A percentile compares a stretch with the other conserved stretches of the same genome.
These are phyloP conservation scores for Rosa chinensis DNA, from an alignment of 306 rosid genomes.

Conservation along the genomic window DNA sequence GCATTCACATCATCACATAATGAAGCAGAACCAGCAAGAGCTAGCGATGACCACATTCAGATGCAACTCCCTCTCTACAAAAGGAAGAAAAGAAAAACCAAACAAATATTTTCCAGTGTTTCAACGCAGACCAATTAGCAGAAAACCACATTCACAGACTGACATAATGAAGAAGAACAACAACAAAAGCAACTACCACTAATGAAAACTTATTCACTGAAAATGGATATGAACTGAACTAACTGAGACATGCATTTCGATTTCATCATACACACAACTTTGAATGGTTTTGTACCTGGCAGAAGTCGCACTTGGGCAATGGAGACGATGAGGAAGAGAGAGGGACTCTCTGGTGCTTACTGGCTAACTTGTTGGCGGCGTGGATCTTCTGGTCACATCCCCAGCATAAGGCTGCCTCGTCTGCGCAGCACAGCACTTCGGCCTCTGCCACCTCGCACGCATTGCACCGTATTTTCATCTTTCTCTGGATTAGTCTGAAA, in stretches of 20 bases:
- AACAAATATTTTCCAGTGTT: too few relatives aligned
- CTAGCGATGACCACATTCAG: neutral
- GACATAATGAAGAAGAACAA: neutral
- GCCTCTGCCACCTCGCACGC: conserved; percentile 91
- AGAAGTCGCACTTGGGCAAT: conserved; percentile 56
- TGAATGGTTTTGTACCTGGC: neutral
- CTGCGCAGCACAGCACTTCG: conserved; percentile 67
- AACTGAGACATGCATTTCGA: neutral
- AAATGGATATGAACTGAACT: neutral
- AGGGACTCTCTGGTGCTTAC: conserved; percentile 78
- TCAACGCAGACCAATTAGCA: neutral
- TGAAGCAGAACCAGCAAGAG: neutral
- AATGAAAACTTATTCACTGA: too few relatives aligned
- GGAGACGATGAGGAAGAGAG: conserved; percentile 46
- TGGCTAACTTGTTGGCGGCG: conserved; percentile 72
- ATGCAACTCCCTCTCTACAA: neutral
- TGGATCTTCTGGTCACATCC: conserved; percentile 74
- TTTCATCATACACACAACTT: neutral
- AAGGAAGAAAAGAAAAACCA: too few relatives aligned
- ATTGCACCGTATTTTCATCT: conserved; percentile 95
- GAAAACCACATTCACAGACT: neutral
- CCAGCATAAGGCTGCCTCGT: conserved; percentile 92
- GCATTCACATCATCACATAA: neutral
- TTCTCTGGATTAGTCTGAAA: neutral
- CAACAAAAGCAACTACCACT: neutral